Base-by-base conservation (phyloP, 164 flowering plant species). In the Sedum album region DNA sequence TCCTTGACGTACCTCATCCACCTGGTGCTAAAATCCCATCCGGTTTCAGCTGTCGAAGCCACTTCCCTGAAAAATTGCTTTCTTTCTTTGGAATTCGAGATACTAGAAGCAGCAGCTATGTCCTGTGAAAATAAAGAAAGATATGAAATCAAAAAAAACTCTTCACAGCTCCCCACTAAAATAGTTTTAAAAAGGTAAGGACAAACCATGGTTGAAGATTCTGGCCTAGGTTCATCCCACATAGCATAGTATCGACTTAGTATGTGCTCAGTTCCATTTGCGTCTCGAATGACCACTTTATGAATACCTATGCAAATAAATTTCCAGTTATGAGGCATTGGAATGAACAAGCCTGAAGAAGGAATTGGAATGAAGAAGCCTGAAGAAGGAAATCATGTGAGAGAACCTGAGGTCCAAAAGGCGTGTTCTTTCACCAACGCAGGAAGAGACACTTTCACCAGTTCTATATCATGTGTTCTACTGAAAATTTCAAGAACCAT, bases 201-300 rank as follows among this genome's bases (percentile, higher is more conserved):
- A 76, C 93, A 71, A 72, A 95, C 97, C 60, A 76, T 80, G 28
- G 88, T 84, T 26, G 84, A 75, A 31, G 88, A 79, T 77, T 95
- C 97, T 65, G 99, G 97, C 76, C 99, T 86, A 26, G 99, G 96
- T 70, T 87, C 78, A 77, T 95, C 78, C 99, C 99, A 92, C 93
- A 79, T 87, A 60, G 97, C 97, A 81, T 83, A 85, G 67, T 90
- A 95, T 31, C 97, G 84, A 73, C 79, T 87, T 48, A 92, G 73
- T 26, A 41, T 69, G 69, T 95, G 91, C 68, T 30, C 73, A 11
- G 66, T 38, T 48, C 79, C 87, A 66, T 81, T 55, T 69, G 78
- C 70, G 77, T 92, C 94, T 60, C 75, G 77, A 65, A 92, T 79
- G 25, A 70, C 76, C 74, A 92, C 86, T 73, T 76, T 75, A 77